These are phyloP conservation scores for Eucalyptus albens DNA, from an alignment of 345 rosid genomes.

Conservation along the genomic window DNA sequence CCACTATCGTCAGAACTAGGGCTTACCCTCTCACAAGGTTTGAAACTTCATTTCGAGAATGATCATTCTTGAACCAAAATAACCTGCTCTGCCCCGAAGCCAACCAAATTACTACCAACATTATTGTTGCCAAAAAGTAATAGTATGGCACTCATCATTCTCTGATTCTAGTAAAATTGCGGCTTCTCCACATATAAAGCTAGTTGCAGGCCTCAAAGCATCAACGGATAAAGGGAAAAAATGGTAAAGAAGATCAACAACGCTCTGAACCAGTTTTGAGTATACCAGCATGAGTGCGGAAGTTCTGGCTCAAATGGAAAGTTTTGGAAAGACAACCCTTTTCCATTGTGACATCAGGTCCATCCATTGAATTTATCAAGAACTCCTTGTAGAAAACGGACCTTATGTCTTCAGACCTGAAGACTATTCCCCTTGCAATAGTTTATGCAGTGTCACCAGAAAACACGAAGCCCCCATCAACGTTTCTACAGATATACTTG, in stretches of 20 bases:
- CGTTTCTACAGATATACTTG: constrained; percentile 25
- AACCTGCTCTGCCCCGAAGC: background rate
- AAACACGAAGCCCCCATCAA: constrained; percentile 32
- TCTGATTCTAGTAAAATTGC: constrained; percentile 24
- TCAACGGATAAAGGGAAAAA: constrained; percentile 22
- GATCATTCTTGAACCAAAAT: background rate
- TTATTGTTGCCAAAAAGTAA: constrained; percentile 22
- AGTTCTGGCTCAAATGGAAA: constrained; percentile 32
- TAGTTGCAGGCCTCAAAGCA: constrained; percentile 18
- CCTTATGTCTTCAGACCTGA: constrained; percentile 33
- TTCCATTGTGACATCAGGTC: background rate
- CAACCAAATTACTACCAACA: background rate
- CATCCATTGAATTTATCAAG: background rate
- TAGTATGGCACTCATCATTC: constrained; percentile 11
- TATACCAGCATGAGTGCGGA: constrained; percentile 38
- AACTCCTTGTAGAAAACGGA: constrained; percentile 27
- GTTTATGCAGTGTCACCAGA: constrained; percentile 39
- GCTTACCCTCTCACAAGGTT: background rate
- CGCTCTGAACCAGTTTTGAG: constrained; percentile 32
- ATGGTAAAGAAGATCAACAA: constrained; percentile 27
- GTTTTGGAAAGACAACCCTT: constrained; percentile 20
- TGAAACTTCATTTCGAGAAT: background rate
- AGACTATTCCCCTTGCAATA: constrained; percentile 29
- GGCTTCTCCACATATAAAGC: constrained; percentile 28
- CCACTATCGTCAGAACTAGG: background rate